phyloP scores from a whole-genome alignment of 1,284 basidiomycete species.

The Moesziomyces antarcticus region DNA sequence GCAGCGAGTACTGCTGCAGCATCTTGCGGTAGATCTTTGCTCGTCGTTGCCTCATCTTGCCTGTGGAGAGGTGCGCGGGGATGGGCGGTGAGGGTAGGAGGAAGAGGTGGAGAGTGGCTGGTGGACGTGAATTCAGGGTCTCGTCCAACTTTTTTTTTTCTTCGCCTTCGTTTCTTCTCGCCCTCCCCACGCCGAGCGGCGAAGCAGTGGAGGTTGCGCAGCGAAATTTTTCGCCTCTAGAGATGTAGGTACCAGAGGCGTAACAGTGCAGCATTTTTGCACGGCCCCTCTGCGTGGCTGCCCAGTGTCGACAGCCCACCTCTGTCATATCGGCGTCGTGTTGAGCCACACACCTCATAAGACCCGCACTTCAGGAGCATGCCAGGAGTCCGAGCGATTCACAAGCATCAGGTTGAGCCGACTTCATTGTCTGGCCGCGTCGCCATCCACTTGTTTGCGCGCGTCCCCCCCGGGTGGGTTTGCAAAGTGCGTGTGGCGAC shows the following conservation, averaged over 20 bases:
- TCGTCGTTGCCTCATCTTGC: conserved; percentile 64
- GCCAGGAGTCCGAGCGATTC: too few relatives aligned
- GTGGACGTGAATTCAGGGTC: background rate
- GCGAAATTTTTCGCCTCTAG: background rate
- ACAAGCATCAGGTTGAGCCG: too few relatives aligned
- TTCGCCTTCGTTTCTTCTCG: background rate
- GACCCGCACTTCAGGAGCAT: too few relatives aligned
- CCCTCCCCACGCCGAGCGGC: background rate
- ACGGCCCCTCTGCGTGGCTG: too few relatives aligned
- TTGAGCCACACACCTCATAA: too few relatives aligned
- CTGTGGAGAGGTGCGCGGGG: background rate
- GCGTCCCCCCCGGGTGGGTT: too few relatives aligned
- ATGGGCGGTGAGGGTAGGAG: background rate
- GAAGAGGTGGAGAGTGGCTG: background rate
- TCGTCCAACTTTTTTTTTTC: background rate
- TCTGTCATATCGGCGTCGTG: too few relatives aligned
- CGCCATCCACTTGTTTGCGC: too few relatives aligned
- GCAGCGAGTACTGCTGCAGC: conserved; percentile 59
- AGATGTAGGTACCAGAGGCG: background rate
- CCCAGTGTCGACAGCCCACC: too few relatives aligned
- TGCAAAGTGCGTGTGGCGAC: too few relatives aligned
- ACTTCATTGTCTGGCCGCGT: too few relatives aligned
- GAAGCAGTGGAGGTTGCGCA: background rate
- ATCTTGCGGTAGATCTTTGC: conserved; percentile 64
- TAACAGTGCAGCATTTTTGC: background rate